Evolutionary conservation across 768 basidiomycete species (phyloP), one percentile per base, ranked within the genome.

Genomic region (Tulasnella sp.): DNA sequence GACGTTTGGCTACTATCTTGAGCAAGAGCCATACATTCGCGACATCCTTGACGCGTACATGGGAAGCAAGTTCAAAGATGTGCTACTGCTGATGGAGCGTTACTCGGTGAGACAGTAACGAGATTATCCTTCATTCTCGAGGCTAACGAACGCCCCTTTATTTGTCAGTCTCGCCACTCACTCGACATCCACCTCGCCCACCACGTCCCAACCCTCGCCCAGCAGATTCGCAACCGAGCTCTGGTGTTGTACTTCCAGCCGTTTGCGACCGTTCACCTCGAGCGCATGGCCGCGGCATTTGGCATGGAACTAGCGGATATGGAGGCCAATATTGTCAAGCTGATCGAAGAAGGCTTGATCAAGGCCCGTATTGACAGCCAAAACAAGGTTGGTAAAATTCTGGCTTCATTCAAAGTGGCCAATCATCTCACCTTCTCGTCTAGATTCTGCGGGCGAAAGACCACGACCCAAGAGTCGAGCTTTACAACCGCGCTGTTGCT

Each of bases 181-280:
- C 81, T 93, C 69, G 92, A 95, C 78, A 84, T 92, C 52, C 90
- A 95, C 79, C 85, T 97, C 19, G 81, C 84, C 5, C 78, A 82
- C 5, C 94, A 97, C 77, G 84, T 94, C 42, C 75, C 80, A 67
- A 84, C 84, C 12, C 82, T 98, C 64, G 86, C 86, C 41, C 84
- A 83, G 76, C 83, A 87, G 36, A 90, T 98, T 79, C 88, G 87
- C 44, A 88, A 90, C 75, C 88, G 87, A 73, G 89, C 93, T 0
- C 83, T 98, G 65, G 83, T 87, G n/a, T 86, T 94, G 64, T 98
- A 95, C 81, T 94, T 97, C 83, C 86, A 89, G 76, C 95, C 95
- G 0, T 98, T 95, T 79, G 85, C 90, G 34, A 87, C 91, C 9
- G 92, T 97, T 78, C 84, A 87, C 52, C 85, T 98, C 35, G 88